Evolutionary conservation across 1,139 yeast genomes (phyloP), one percentile per base, ranked within the genome.

Genomic region (Sugiyamaella xylanicola): DNA sequence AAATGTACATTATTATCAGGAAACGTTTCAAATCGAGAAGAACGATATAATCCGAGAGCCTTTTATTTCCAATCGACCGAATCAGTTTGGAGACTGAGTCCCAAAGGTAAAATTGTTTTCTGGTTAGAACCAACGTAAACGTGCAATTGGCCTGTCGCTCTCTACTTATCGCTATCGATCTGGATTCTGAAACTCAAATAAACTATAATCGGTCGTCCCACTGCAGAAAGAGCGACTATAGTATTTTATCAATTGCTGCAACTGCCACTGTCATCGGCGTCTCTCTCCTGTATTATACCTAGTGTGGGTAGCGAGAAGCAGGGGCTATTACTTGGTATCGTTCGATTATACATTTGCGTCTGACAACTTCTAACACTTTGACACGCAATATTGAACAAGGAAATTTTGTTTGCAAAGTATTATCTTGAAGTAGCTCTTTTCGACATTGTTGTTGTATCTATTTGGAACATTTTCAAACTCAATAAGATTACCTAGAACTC

Each of bases 391-490:
- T 11, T 7, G 32, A n/a, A n/a, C n/a, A n/a, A n/a, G n/a, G n/a
- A n/a, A n/a, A n/a, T n/a, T n/a, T 25, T 25, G 32, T 11, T 25
- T 11, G 32, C 32, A n/a, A n/a, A n/a, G n/a, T n/a, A n/a, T 25
- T 7, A 11, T 11, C 32, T 25, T 25, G 32, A 25, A 25, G 9
- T 5, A 11, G 32, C 11, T 11, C 32, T 25, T 25, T 25, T 25
- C 32, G 32, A 11, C 32, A 5, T 25, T 25, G 11, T 11, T 25
- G 11, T 25, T 7, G 5, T n/a, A n/a, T n/a, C n/a, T n/a, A n/a
- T 32, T 32, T 32, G 37, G 37, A 32, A 32, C 37, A 32, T 32
- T 13, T 32, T 32, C 37, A 32, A 32, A 32, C 37, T 32, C 37
- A 32, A 32, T 32, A 32, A 32, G 37, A 32, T 32, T 32, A n/a